Percentiles rank a stretch among this genome's conserved stretches.
Conservation (phyloP, 2,329 filamentous ascomycete genomes). For the Cryphonectria radicalis region DNA sequence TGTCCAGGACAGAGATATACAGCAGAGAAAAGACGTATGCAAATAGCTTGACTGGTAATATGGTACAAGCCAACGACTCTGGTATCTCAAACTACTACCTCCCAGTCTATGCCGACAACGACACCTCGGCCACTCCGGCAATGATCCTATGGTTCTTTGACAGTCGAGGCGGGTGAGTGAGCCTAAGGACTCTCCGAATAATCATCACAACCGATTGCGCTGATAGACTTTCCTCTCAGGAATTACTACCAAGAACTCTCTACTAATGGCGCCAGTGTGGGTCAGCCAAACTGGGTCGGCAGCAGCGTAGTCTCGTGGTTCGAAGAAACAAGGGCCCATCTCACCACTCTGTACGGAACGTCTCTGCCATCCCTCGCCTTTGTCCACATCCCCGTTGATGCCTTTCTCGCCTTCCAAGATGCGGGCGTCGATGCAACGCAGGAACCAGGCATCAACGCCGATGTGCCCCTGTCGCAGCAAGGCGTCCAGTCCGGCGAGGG, state of each 20-base stretch:
- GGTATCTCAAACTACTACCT: slow-evolving; percentile 26
- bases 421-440: slow-evolving; percentile 41
- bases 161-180: slow-evolving; percentile 46
- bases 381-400: slow-evolving; percentile 51
- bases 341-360: slow-evolving; percentile 36
- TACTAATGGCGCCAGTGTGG: slow-evolving; percentile 29
- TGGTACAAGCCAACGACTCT: slow-evolving; percentile 6
- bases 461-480: slow-evolving; percentile 47
- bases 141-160: slow-evolving; percentile 67
- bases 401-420: slow-evolving; percentile 36
- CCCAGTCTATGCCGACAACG: slow-evolving; percentile 13
- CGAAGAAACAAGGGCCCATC: slow-evolving; percentile 39
- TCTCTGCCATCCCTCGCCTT: slow-evolving; percentile 52
- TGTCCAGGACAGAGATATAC: slow-evolving; percentile 41
- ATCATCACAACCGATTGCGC: no score
- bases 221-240: slow-evolving; percentile 28
- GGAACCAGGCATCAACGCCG: slow-evolving; percentile 52
- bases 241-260: slow-evolving; percentile 41
- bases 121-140: slow-evolving; percentile 26
- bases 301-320: slow-evolving; percentile 51
- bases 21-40: slow-evolving; percentile 22
- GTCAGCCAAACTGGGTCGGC: slow-evolving; percentile 49
- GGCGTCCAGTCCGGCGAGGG: slow-evolving; percentile 49
- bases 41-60: slow-evolving; percentile 22
- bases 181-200: fast-evolving